phyloP scores from a whole-genome alignment of 495 filamentous ascomycete genomes.

The Aeminium ludgeri region DNA sequence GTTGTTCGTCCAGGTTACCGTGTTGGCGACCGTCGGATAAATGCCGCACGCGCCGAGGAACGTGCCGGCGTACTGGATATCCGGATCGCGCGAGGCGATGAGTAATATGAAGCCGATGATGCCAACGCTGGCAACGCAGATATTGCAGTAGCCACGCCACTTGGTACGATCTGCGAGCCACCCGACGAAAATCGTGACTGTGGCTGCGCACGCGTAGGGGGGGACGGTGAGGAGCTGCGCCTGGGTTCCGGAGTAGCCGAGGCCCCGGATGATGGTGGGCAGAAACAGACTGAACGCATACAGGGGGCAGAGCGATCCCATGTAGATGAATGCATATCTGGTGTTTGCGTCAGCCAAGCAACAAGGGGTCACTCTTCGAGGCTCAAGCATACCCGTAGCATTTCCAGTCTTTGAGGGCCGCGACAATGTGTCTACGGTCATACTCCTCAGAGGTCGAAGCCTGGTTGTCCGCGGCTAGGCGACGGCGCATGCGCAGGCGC shows the following conservation, averaged over 20 bases:
- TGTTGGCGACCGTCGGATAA: conserved; percentile 84
- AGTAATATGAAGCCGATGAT: conserved; percentile 70
- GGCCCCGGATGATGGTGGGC: conserved; percentile 61
- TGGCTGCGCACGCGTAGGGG: conserved; percentile 67
- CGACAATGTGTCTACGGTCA: conserved; percentile 58
- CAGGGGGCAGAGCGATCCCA: conserved; percentile 39
- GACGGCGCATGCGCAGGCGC: conserved; percentile 51
- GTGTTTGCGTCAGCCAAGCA: conserved; percentile 40
- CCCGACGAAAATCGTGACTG: conserved; percentile 61
- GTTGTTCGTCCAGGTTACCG: conserved; percentile 76
- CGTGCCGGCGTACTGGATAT: conserved; percentile 61
- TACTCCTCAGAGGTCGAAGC: conserved; percentile 66
- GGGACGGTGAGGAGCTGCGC: conserved; percentile 77
- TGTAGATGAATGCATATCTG: conserved; percentile 28
- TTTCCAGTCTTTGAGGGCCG: conserved; percentile 26
- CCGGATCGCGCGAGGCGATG: conserved; percentile 39
- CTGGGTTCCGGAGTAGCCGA: conserved; percentile 52
- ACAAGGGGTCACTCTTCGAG: conserved; percentile 23
- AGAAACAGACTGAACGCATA: conserved; percentile 88
- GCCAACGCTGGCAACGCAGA: conserved; percentile 49
- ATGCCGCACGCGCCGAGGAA: conserved; percentile 83
- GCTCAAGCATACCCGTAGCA: conserved; percentile 1
- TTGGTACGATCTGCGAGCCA: conserved; percentile 64
- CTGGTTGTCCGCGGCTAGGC: conserved; percentile 63
- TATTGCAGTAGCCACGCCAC: conserved; percentile 70